Evolutionary conservation across 192 early-diverging fungal species (phyloP).

Genomic region (Entomortierella parvispora): DNA sequence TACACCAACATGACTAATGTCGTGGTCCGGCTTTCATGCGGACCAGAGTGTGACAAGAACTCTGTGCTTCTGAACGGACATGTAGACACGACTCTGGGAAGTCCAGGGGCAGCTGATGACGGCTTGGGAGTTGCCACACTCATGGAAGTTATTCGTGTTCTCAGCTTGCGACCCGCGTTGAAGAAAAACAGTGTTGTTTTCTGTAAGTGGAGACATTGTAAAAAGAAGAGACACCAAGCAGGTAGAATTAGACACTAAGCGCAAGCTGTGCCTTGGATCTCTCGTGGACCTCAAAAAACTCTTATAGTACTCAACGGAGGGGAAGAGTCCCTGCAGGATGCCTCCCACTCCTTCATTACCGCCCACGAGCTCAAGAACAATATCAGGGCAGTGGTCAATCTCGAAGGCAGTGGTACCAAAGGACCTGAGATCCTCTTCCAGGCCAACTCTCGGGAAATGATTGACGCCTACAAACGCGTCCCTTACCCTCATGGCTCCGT

Average conservation of each 20-base stretch:
- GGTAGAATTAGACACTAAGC: too few species aligned
- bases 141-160: constrained; percentile 66
- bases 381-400: constrained; percentile 72
- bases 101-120: constrained; percentile 70
- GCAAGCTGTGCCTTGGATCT: neutral
- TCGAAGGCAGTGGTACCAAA: constrained; percentile 74
- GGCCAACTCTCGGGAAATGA: constrained; percentile 71
- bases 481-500: constrained; percentile 75
- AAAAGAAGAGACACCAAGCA: too few species aligned
- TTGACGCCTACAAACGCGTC: constrained; percentile 67
- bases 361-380: constrained; percentile 60
- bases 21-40: constrained; percentile 75
- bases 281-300: neutral
- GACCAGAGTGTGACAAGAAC: constrained; percentile 67
- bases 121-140: constrained; percentile 69
- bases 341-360: constrained; percentile 74
- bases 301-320: constrained; percentile 76
- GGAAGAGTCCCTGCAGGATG: constrained; percentile 79
- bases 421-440: constrained; percentile 78
- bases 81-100: constrained; percentile 69
- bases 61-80: constrained; percentile 76
- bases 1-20: constrained; percentile 77
- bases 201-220: constrained; percentile 41
- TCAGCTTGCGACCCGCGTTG: constrained; percentile 45
- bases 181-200: constrained; percentile 61